Percentiles rank a stretch among this genome's conserved stretches.
Conservation (phyloP, 2,329 filamentous ascomycete species). For the Paraconiothyrium brasiliense region DNA sequence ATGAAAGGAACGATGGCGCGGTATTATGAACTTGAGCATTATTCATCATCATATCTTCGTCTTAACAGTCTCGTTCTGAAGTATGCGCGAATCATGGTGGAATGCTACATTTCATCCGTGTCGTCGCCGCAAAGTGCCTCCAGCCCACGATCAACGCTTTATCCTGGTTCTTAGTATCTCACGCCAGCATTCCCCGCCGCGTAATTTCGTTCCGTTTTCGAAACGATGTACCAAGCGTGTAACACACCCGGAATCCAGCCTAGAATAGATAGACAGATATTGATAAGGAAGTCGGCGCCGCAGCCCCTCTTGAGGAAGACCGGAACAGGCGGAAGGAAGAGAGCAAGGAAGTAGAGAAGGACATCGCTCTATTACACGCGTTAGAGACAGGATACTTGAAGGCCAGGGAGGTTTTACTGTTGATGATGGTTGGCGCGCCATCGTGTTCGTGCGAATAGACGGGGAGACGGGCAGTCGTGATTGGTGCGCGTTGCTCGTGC, state of each 20-base stretch:
- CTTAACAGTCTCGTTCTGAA: background rate
- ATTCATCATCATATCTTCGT: too few relatives aligned
- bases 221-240: slow-evolving; percentile 41
- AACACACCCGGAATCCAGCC: slow-evolving; percentile 47
- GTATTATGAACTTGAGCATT: too few relatives aligned
- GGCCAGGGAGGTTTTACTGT: background rate
- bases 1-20: too few relatives aligned
- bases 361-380: slow-evolving; percentile 28
- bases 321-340: slow-evolving; percentile 51
- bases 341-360: slow-evolving; percentile 43
- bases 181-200: background rate
- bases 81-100: background rate
- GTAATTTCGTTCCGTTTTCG: slow-evolving; percentile 23
- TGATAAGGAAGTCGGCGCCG: slow-evolving; percentile 52
- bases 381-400: background rate
- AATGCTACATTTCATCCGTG: background rate
- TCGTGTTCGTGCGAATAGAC: slow-evolving; percentile 8
- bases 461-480: background rate
- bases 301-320: slow-evolving; percentile 53
- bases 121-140: background rate
- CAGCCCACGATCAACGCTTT: background rate
- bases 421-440: slow-evolving; percentile 10
- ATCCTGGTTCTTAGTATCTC: background rate
- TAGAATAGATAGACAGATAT: slow-evolving; percentile 49
- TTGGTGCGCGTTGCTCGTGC: background rate